Base-by-base conservation (phyloP, 495 filamentous ascomycete genomes). In the Penicillium argentinense region DNA sequence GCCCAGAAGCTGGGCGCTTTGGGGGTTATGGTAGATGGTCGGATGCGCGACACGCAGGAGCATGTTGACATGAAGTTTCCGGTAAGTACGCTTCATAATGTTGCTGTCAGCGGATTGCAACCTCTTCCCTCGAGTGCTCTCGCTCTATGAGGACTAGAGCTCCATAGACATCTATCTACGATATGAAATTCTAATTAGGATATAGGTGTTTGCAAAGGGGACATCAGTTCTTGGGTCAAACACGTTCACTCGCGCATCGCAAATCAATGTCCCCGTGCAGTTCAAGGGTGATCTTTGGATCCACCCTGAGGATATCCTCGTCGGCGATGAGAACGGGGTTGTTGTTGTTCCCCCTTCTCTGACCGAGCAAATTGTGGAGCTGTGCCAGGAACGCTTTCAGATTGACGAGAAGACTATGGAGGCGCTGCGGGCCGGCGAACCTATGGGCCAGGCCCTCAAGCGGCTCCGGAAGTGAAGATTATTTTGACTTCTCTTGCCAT, bases 321-420 rank as follows among this genome's bases (percentile, higher is more conserved):
- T 54, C 4, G 51, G 51, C 5, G 51, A 54, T 38, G 51, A 54
- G 36, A 54, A 54, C 32, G 51, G 51, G 0, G 51, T 45, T 0
- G 51, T 53, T 12, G 50, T 54, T 38, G 50, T 53, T 2, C 49
- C 54, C 9, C 45, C 49, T 27, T 43, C 50, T 17, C 18, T 57
- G 40, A n/a, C 49, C 12, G 36, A 54, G 29, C 50, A 53, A n/a
- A 45, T 47, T 8, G 45, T 57, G 1, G 54, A 53, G 21, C 24
- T 53, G 2, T 57, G 54, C 29, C 45, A 49, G 28, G 54, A 50
- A 32, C 44, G 54, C 0, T 57, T 48, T 24, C 49, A 57, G 16
- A 57, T 57, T 24, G 54, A 57, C 39, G 54, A 57, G 38, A 53
- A 57, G 49, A 57, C 45, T 3, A 45, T 57, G 40, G 34, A 25